Evolutionary conservation across 371 early-diverging fungal genomes (phyloP).

Genomic region (Paraphysoderma sedebokerense): DNA sequence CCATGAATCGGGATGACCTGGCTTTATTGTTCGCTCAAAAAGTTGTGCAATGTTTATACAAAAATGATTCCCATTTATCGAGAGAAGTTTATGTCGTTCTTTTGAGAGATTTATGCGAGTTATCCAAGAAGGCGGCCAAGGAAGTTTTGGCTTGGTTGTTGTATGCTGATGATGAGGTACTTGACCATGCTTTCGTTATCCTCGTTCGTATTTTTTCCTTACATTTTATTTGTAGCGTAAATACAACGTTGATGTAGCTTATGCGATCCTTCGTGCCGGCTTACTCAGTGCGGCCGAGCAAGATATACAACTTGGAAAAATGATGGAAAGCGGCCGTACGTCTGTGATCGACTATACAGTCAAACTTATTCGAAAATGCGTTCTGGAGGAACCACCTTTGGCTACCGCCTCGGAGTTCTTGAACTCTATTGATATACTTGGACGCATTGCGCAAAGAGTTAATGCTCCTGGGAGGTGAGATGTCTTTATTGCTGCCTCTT

Average conservation of each 20-base stretch:
- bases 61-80: constrained; percentile 46
- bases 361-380: constrained; percentile 47
- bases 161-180: constrained; percentile 75
- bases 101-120: constrained; percentile 60
- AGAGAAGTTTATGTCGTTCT: constrained; percentile 66
- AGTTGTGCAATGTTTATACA: constrained; percentile 64
- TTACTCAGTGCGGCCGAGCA: constrained; percentile 59
- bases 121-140: constrained; percentile 50
- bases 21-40: constrained; percentile 69
- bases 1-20: constrained; percentile 54
- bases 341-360: constrained; percentile 62
- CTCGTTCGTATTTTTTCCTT: neutral
- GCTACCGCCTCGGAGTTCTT: constrained; percentile 53
- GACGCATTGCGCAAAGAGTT: constrained; percentile 36
- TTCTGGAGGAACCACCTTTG: constrained; percentile 41
- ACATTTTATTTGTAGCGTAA: constrained; percentile 48
- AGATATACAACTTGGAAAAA: constrained; percentile 67
- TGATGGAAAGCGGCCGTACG: constrained; percentile 46
- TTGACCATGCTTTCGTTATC: neutral
- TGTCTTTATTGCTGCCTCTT: no score
- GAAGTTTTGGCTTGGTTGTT: constrained; percentile 82
- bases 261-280: constrained; percentile 58
- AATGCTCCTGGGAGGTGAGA: constrained; percentile 47
- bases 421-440: constrained; percentile 47
- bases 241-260: constrained; percentile 62